These are phyloP conservation scores for Mortierella antarctica DNA, from an alignment of 192 early-diverging fungal species.

Conservation along the genomic window DNA sequence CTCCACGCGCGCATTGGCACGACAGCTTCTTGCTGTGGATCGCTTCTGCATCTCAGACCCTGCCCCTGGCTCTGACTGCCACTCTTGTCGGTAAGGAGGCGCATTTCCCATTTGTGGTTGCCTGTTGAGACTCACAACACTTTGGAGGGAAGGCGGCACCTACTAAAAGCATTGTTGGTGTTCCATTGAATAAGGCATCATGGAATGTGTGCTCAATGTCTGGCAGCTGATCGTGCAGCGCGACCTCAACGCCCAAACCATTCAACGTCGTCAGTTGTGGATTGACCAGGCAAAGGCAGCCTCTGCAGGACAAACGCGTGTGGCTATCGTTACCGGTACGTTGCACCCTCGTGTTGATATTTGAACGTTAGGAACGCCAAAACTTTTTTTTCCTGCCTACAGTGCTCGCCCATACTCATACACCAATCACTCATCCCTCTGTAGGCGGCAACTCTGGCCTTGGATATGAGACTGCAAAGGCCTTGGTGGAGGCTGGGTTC, in stretches of 20 bases:
- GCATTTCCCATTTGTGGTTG: not conserved
- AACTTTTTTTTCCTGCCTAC: not conserved
- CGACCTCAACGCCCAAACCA: constrained; percentile 20
- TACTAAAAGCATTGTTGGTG: too few relatives aligned
- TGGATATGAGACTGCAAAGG: constrained; percentile 67
- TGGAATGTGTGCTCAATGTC: constrained; percentile 43
- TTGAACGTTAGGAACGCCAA: not conserved
- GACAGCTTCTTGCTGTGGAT: constrained; percentile 33
- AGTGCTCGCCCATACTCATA: not conserved
- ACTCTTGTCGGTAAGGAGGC: constrained; percentile 26
- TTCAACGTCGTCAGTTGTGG: constrained; percentile 30
- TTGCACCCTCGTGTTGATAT: not conserved
- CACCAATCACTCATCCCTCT: not conserved
- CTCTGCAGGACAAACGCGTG: constrained; percentile 8
- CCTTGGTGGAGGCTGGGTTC: constrained; percentile 65
- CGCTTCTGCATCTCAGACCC: constrained; percentile 10
- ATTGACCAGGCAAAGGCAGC: constrained; percentile 24
- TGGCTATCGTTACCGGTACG: constrained; percentile 45
- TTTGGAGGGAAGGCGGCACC: not conserved
- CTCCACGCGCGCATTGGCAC: constrained; percentile 44
- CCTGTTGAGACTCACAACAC: too few relatives aligned
- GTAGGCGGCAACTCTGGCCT: constrained; percentile 69
- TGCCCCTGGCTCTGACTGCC: constrained; percentile 26
- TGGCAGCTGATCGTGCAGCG: constrained; percentile 34
- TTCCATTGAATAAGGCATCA: constrained; percentile 11